phyloP scores from a whole-genome alignment of 768 basidiomycete species.

The Polyporus arcularius region DNA sequence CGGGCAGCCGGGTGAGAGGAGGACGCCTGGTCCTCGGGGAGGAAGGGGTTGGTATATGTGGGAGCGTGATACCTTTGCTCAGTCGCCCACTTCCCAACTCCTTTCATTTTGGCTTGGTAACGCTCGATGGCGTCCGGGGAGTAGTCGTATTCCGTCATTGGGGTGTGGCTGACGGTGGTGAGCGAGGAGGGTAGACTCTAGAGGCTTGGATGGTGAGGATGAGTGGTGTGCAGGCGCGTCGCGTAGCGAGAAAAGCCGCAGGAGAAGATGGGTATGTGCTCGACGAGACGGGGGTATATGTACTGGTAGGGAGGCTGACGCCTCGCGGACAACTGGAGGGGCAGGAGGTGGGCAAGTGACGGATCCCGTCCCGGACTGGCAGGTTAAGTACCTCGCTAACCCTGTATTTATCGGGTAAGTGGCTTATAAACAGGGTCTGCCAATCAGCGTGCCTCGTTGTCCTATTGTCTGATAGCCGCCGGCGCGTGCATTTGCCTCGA shows the following conservation, averaged over 20 bases:
- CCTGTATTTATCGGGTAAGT: background rate
- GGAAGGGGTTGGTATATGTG: constrained; percentile 26
- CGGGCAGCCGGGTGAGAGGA: constrained; percentile 12
- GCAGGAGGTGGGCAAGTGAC: constrained; percentile 2
- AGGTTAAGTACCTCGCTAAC: background rate
- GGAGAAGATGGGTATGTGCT: constrained; percentile 7
- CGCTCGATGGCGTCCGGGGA: constrained; percentile 34
- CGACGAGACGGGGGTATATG: constrained; percentile 6
- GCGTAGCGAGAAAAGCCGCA: no score
- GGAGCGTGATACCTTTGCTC: constrained; percentile 21
- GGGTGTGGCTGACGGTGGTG: background rate
- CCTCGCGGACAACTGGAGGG: constrained; percentile 21
- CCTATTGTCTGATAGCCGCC: no score
- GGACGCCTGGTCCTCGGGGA: constrained; percentile 11
- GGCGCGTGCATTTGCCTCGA: no score
- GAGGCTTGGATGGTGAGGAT: background rate
- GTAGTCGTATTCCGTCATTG: constrained; percentile 39
- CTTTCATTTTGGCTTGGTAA: constrained; percentile 28
- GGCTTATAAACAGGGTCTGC: no score
- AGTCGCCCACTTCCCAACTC: constrained; percentile 31
- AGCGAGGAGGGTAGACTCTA: background rate
- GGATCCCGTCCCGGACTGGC: constrained; percentile 12
- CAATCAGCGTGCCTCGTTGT: no score
- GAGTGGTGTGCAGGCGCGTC: background rate
- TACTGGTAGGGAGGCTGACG: constrained; percentile 12